Conservation (phyloP, 2,329 filamentous ascomycete species). For the Talaromyces pinophilus region DNA sequence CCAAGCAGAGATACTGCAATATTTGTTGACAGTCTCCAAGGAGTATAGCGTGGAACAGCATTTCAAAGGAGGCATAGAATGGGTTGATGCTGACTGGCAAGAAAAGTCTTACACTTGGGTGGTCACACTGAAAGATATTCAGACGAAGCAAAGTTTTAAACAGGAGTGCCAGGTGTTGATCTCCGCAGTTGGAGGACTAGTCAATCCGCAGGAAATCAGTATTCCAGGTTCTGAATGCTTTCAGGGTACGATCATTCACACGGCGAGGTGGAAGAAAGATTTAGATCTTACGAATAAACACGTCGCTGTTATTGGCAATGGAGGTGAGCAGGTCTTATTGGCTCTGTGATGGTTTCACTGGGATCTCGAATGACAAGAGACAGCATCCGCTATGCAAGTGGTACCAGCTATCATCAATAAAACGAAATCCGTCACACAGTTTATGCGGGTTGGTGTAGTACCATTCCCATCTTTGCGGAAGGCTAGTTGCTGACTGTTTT, state of each 20-base stretch:
- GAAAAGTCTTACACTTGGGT: background rate
- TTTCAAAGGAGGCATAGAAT: slow-evolving; percentile 9
- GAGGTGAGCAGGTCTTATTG: slow-evolving; percentile 17
- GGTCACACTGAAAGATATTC: background rate
- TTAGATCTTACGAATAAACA: slow-evolving; percentile 31
- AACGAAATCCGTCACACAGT: slow-evolving; percentile 8
- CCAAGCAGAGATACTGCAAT: slow-evolving; percentile 7
- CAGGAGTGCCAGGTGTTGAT: slow-evolving; percentile 26
- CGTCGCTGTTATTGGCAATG: slow-evolving; percentile 37
- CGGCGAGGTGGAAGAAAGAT: slow-evolving; percentile 33
- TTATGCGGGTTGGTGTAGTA: slow-evolving; percentile 9
- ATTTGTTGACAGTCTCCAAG: slow-evolving; percentile 5
- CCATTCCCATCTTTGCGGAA: too few species aligned
- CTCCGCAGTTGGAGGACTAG: slow-evolving; percentile 33
- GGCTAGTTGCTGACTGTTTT: background rate
- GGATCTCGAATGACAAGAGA: background rate
- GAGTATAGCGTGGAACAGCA: slow-evolving; percentile 7
- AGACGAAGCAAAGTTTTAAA: background rate
- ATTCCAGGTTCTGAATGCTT: slow-evolving; percentile 34
- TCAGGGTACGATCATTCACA: slow-evolving; percentile 33
- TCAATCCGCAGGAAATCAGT: slow-evolving; percentile 30
- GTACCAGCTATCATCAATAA: slow-evolving; percentile 17
- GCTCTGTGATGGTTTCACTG: background rate
- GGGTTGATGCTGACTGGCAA: slow-evolving; percentile 12
- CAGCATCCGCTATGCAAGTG: slow-evolving; percentile 14